Percentiles rank a stretch among this genome's conserved stretches.
Evolutionary conservation across 768 basidiomycete genomes (phyloP).

Genomic region (Tylopilus vinaceipallidus): DNA sequence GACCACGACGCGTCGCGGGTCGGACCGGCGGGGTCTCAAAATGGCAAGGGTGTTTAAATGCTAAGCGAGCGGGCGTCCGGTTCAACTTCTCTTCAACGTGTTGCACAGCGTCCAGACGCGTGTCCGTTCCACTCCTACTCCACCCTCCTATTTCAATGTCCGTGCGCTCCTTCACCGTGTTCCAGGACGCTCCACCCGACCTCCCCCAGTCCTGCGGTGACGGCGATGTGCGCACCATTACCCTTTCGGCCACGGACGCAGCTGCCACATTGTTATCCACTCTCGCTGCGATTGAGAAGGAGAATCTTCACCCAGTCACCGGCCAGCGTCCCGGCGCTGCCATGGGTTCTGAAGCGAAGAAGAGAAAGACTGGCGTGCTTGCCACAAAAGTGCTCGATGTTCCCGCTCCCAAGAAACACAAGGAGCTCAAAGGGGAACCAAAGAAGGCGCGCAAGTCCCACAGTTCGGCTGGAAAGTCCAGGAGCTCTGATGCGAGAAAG

Average conservation of each 20-base stretch:
- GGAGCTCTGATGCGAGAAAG: constrained; percentile 38
- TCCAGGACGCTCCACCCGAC: constrained; percentile 52
- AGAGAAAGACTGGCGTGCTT: constrained; percentile 62
- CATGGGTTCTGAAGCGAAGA: constrained; percentile 44
- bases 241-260: constrained; percentile 20
- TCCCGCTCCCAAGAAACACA: constrained; percentile 40
- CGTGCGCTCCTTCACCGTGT: constrained; percentile 59
- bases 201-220: constrained; percentile 30
- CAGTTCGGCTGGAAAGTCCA: constrained; percentile 22
- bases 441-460: constrained; percentile 62
- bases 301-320: constrained; percentile 75
- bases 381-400: constrained; percentile 47
- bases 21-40: constrained; percentile 36
- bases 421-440: constrained; percentile 42
- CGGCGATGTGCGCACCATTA: constrained; percentile 22
- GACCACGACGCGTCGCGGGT: constrained; percentile 28
- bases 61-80: constrained; percentile 25
- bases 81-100: constrained; percentile 32
- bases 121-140: constrained; percentile 6
- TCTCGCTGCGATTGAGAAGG: constrained; percentile 58
- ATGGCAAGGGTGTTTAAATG: constrained; percentile 31
- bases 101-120: constrained; percentile 30
- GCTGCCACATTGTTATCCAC: constrained; percentile 36
- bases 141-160: constrained; percentile 42
- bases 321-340: constrained; percentile 54